phyloP scores from a whole-genome alignment of 257 asterid species.

The Nicotiana tomentosiformis region DNA sequence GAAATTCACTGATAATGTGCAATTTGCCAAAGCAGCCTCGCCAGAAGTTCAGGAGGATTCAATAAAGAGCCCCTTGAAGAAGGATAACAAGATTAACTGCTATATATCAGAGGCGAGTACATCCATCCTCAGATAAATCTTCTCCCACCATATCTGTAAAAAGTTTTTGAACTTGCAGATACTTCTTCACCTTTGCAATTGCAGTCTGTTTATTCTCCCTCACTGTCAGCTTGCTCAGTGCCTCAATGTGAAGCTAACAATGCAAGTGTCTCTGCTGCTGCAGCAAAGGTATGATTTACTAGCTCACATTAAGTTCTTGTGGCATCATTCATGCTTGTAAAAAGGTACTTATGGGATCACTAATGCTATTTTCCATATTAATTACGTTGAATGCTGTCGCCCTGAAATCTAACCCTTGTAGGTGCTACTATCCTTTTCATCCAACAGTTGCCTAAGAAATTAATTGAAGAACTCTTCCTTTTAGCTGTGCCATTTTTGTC shows the following conservation, averaged over 20 bases:
- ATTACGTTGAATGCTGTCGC: neutral
- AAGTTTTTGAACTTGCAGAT: neutral
- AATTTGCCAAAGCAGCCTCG: conserved; percentile 14
- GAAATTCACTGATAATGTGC: neutral
- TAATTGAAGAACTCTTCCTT: neutral
- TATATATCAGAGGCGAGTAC: conserved; percentile 18
- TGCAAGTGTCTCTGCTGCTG: conserved; percentile 7
- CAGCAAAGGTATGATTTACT: conserved; percentile 5
- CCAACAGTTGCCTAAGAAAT: neutral
- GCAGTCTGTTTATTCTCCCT: conserved; percentile 10
- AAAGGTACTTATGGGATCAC: neutral
- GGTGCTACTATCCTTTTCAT: neutral
- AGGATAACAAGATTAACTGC: conserved; percentile 9
- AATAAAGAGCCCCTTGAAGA: neutral
- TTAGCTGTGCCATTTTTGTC: neutral
- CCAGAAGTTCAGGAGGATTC: conserved; percentile 14
- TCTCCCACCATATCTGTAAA: neutral
- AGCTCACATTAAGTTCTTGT: neutral
- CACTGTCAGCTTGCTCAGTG: conserved; percentile 3
- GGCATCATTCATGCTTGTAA: neutral
- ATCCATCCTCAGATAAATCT: neutral
- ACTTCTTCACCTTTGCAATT: neutral
- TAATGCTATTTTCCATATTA: neutral
- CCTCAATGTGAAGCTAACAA: conserved; percentile 2
- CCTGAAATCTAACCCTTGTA: neutral